Evolutionary conservation across 2,329 filamentous ascomycete genomes (phyloP), one percentile per base, ranked within the genome.

Genomic region (Epichloe amarillans): DNA sequence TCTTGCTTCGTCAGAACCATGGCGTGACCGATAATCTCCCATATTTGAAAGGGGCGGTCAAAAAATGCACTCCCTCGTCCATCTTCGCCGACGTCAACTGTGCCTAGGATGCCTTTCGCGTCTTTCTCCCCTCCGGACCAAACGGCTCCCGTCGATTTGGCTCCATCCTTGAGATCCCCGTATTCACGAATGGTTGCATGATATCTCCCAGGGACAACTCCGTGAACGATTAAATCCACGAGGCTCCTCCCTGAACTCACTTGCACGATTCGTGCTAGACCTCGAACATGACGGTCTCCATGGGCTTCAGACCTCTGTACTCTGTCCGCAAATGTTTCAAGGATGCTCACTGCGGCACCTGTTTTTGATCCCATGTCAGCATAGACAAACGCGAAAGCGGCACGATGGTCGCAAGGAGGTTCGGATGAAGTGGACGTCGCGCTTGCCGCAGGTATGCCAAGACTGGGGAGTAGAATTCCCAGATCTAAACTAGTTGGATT

Each of bases 11-110:
- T 86, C 46, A 97, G 81, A 44, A 95, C 85, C 73, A 98, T 85
- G 61, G 89, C 89, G 63, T 90, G 83, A 33, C 93, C 93, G 67
- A 97, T 95, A 65, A 95, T 78, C 69, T 98, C 91, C 93, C 91
- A 97, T 49, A 97, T 84, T 64, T 91, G 82, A 54, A 97, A 83
- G 0, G 82, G 77, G 56, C 80, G 83, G 63, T 95, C 88, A 55
- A 95, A 66, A 66, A 97, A 95, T 14, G 83, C 80, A 57, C 80
- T 82, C 5, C 89, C 91, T 33, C 83, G 77, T 11, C 93, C 89
- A 61, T 84, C 77, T 60, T 82, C 72, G 52, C 81, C 84, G 37
- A 98, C 83, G 53, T 86, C 73, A 12, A 98, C 74, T 1, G 77
- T 79, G 3, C 90, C 90, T 56, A 97, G 77, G 12, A 83, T 60